Evolutionary conservation across 129 eudicot genomes (phyloP), one percentile per base, ranked within the genome.

Genomic region (Saussurea involucrata): DNA sequence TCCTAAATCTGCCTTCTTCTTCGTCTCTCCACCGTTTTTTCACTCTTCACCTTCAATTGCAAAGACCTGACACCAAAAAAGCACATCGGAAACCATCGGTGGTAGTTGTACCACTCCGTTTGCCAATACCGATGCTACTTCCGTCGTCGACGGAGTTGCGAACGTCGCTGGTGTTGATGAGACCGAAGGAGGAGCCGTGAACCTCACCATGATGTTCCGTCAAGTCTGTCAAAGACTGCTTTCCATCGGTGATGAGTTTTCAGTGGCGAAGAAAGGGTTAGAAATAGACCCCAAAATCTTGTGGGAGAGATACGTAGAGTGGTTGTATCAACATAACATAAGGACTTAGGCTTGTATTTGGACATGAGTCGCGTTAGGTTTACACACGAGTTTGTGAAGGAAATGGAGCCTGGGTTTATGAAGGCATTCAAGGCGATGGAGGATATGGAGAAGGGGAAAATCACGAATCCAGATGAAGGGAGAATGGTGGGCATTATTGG

Each of bases 401-500:
- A 94, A 71, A 94, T 94, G 98, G 98, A 91, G 88, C 88, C 92
- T 22, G 76, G 80, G 80, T 72, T 94, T 49, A 64, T 81, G 83
- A 75, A 69, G 77, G 98, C 98, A 15, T 94, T 94, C 44, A 75
- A 79, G 84, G 89, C 78, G 5, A 94, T 94, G 98, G 90, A 64
- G 74, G 90, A 91, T 64, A 85, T 94, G 20, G 98, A 94, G 25
- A 91, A 89, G 53, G 98, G 98, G 0, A 81, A 97, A 0, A 94
- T 94, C 64, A 92, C 98, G 6, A 94, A 94, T 76, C 98, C 98
- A 0, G 98, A 94, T 82, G 98, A 94, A 76, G 94, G 97, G 63
- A 83, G 98, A 63, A 94, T 94, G 98, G 98, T 93, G 46, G 98
- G 98, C 98, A 92, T 80, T 92, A 92, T 73, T 92, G 98, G 98